phyloP scores from a whole-genome alignment of 257 asterid species.

The Oldenlandia corymbosa region DNA sequence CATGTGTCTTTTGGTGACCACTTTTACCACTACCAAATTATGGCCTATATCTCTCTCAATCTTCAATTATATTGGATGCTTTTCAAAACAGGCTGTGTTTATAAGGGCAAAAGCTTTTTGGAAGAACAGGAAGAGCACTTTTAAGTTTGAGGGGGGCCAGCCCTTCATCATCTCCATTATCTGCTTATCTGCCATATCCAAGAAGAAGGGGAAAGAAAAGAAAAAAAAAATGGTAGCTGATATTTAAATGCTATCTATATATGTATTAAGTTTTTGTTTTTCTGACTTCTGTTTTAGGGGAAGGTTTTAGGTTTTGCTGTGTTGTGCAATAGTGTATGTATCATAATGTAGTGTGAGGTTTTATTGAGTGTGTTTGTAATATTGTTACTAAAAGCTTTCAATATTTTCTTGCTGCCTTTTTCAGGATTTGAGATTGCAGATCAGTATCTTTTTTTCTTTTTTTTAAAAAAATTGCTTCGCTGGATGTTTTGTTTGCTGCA shows the following conservation, averaged over 20 bases:
- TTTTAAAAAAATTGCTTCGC: too few relatives aligned
- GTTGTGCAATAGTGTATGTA: slow-evolving; percentile 20
- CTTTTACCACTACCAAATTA: slow-evolving; percentile 4
- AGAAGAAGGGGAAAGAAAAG: slow-evolving; percentile 9
- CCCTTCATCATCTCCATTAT: slow-evolving; percentile 9
- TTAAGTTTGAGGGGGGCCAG: slow-evolving; percentile 15
- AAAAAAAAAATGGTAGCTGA: slow-evolving; percentile 18
- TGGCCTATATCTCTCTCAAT: not conserved
- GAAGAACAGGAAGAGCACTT: not conserved
- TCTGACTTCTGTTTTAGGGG: not conserved
- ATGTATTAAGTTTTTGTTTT: not conserved
- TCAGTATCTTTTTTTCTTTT: not conserved
- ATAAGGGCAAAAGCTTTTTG: not conserved
- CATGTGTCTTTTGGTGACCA: slow-evolving; percentile 16
- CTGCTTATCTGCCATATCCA: not conserved
- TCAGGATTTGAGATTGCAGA: not conserved
- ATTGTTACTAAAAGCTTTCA: not conserved
- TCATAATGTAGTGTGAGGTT: slow-evolving; percentile 14
- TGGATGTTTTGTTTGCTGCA: too few relatives aligned
- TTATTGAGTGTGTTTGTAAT: slow-evolving; percentile 8
- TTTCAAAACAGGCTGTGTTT: slow-evolving; percentile 14
- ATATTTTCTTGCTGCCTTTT: not conserved
- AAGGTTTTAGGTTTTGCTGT: not conserved
- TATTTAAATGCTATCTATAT: slow-evolving; percentile 20
- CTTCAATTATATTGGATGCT: slow-evolving; percentile 24